Base-by-base conservation (phyloP, 306 rosid species). In the Senna tora region DNA sequence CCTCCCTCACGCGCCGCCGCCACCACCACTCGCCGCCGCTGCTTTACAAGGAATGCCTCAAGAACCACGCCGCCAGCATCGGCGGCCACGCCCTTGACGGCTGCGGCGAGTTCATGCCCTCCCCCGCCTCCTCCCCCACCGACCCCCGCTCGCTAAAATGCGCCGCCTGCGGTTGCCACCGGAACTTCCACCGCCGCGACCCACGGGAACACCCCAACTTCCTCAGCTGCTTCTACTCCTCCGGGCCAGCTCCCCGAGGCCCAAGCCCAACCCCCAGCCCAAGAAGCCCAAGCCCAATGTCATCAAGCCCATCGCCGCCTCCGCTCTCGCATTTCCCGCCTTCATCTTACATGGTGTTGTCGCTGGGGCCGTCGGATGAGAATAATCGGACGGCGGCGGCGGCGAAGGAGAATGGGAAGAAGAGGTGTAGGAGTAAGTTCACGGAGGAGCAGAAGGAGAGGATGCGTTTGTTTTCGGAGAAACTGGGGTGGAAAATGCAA, bases 81-180 rank as follows among this genome's bases (percentile, higher is more conserved):
- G 98, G 98, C 15, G 96, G 96, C 54, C 94, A 88, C 73, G 94
- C 94, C 46, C 79, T 92, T 6, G 96, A 92, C 52, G 98, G 98
- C 4, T 92, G 98, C 54, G 96, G 98, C 0, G 98, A 92, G 87
- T 92, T 92, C 84, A 84, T 87, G 87, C 85, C 88, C 1, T 80
- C 85, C 13, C 81, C 93, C 5, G 19, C 81, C 36, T 62, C 83
- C 74, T 64, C 53, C 60, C 74, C 75, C 50, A 4, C 82, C 14
- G 87, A 92, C 73, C 95, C 98, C 19, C 84, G 91, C 58, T 90
- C 91, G 0, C 84, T 92, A 5, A 92, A 88, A 74, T 90, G 98
- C 34, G 96, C 89, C 12, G 98, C 98, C 5, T 92, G 98, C 51
- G 96, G 96, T 12, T 92, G 98, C 65, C 98, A 92, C 86, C 90